Percentiles rank a stretch among this genome's conserved stretches.
Conservation (phyloP, 441 rosid genomes). For the Dalechampia spathulata region DNA sequence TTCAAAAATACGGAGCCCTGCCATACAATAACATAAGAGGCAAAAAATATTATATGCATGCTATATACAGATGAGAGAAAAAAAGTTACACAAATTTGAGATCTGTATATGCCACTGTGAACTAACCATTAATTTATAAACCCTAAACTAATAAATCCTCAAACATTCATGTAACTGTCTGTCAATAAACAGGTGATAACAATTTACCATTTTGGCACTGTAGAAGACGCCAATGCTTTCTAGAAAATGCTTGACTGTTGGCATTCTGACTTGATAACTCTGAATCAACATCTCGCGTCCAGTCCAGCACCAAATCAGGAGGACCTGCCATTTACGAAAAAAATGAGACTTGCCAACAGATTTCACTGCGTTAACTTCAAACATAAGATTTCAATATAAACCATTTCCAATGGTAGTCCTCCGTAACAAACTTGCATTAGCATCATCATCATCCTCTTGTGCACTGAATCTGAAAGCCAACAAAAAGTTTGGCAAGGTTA, state of each 20-base stretch:
- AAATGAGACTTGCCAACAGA: conserved; percentile 20
- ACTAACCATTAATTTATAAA: conserved; percentile 4
- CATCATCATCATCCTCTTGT: conserved; percentile 83
- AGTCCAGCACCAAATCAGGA: conserved; percentile 78
- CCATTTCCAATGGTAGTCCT: conserved; percentile 99
- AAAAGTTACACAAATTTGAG: not conserved
- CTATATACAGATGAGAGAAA: not conserved
- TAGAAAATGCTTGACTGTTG: conserved; percentile 87
- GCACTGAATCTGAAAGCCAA: conserved; percentile 61
- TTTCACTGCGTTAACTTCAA: conserved; percentile 18
- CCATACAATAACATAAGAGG: conserved; percentile 20
- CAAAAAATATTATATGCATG: too few relatives aligned
- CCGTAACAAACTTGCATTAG: conserved; percentile 45
- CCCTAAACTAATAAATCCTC: too few relatives aligned
- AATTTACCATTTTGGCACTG: conserved; percentile 95
- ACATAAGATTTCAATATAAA: conserved; percentile 21
- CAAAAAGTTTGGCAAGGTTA: conserved; percentile 7
- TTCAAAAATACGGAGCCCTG: conserved; percentile 99
- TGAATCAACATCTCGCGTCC: conserved; percentile 84
- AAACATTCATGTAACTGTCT: too few relatives aligned
- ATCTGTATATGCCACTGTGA: conserved; percentile 15
- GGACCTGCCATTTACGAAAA: conserved; percentile 52
- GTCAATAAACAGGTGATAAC: conserved; percentile 5
- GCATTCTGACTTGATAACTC: conserved; percentile 72
- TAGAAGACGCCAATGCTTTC: conserved; percentile 98